Conservation (phyloP, 176 grass and related monocot genomes). For the Oryza australiensis region DNA sequence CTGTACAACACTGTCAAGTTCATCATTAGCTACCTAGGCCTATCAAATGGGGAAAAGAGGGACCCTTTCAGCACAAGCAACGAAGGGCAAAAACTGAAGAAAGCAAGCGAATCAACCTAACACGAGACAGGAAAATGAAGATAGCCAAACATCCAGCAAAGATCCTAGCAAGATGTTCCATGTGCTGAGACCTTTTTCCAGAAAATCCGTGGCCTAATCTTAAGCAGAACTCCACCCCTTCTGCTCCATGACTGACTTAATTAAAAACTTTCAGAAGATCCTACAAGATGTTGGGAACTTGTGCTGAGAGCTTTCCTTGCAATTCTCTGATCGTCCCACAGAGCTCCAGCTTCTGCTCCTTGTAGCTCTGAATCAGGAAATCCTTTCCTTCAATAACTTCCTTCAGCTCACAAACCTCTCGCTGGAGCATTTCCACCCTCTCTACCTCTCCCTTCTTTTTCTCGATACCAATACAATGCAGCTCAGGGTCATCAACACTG, state of each 20-base stretch:
- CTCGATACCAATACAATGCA: slow-evolving; percentile 41
- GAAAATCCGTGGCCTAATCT: slow-evolving; percentile 40
- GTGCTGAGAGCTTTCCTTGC: slow-evolving; percentile 66
- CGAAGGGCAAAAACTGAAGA: not conserved
- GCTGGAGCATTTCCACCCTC: slow-evolving; percentile 64
- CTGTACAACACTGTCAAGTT: slow-evolving; percentile 36
- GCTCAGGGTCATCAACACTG: slow-evolving; percentile 47
- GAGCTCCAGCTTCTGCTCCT: slow-evolving; percentile 87
- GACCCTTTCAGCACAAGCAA: slow-evolving; percentile 10
- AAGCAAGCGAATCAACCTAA: not conserved
- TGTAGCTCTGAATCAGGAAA: slow-evolving; percentile 88
- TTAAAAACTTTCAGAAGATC: not conserved
- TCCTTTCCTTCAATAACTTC: slow-evolving; percentile 83
- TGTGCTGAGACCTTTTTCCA: slow-evolving; percentile 43
- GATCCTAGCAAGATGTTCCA: slow-evolving; percentile 52
- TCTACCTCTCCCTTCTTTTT: slow-evolving; percentile 54
- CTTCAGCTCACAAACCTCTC: slow-evolving; percentile 65
- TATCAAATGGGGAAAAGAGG: slow-evolving; percentile 9
- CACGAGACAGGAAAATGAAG: not conserved
- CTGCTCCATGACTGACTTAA: slow-evolving; percentile 39
- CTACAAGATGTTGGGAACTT: slow-evolving; percentile 81
- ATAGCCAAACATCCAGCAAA: slow-evolving; percentile 25
- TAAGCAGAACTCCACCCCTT: slow-evolving; percentile 42
- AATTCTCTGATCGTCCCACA: slow-evolving; percentile 77
- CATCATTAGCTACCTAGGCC: slow-evolving; percentile 30